Evolutionary conservation across 1,284 basidiomycete genomes (phyloP).

Genomic region (Rhizoctonia solani): DNA sequence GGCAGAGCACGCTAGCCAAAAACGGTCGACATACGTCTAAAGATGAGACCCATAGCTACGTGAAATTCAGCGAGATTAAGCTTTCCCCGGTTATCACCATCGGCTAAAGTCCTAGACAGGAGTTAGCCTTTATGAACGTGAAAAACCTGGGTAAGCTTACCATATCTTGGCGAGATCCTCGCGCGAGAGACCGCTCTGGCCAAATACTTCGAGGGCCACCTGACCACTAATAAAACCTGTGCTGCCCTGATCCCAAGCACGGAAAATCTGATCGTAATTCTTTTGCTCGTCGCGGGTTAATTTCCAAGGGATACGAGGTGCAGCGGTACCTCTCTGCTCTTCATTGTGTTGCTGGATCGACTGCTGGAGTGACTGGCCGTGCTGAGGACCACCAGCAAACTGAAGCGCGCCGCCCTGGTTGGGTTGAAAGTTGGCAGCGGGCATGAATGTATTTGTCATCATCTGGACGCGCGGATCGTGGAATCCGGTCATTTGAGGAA

Average conservation of each 20-base stretch:
- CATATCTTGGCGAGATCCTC: slow-evolving; percentile 95
- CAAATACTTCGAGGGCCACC: slow-evolving; percentile 92
- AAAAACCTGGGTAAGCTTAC: slow-evolving; percentile 53
- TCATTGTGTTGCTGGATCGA: slow-evolving; percentile 81
- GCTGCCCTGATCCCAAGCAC: slow-evolving; percentile 87
- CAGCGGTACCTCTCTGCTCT: slow-evolving; percentile 65
- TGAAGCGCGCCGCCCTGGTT: slow-evolving; percentile 65
- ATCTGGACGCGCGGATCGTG: slow-evolving; percentile 80
- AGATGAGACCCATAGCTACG: slow-evolving; percentile 98
- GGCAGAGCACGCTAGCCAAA: background rate
- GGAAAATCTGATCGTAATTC: slow-evolving; percentile 95
- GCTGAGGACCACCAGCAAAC: slow-evolving; percentile 57
- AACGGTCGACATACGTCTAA: slow-evolving; percentile 67
- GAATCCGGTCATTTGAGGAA: slow-evolving; percentile 80
- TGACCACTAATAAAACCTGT: slow-evolving; percentile 88
- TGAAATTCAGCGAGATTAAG: slow-evolving; percentile 97
- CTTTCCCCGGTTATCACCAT: slow-evolving; percentile 89
- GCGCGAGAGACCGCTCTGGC: slow-evolving; percentile 86
- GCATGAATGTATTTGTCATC: slow-evolving; percentile 88
- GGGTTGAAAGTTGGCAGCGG: slow-evolving; percentile 60
- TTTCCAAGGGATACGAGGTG: slow-evolving; percentile 86
- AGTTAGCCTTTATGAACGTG: slow-evolving; percentile 24
- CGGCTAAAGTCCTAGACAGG: slow-evolving; percentile 78
- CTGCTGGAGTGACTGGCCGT: slow-evolving; percentile 66
- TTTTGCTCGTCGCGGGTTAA: slow-evolving; percentile 92